Evolutionary conservation across 768 basidiomycete species (phyloP), one percentile per base, ranked within the genome.

Genomic region (Pisolithus microcarpus): DNA sequence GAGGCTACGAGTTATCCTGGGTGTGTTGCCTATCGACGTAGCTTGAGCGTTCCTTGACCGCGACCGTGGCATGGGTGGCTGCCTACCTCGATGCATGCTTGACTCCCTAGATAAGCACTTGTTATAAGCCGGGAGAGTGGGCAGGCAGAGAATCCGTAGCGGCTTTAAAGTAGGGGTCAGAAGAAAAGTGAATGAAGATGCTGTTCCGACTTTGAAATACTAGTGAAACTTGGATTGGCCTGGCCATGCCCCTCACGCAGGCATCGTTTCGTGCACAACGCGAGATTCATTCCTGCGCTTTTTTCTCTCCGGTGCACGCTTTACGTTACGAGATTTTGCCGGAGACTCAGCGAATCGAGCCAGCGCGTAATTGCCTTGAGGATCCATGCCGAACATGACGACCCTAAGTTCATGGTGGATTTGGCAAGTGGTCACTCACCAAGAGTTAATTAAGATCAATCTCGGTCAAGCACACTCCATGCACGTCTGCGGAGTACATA

Each of bases 361-460:
- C 65, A 66, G 65, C 63, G 66, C 65, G 59, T 68, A 68, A 57
- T 58, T 60, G 67, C 65, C 65, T 68, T 59, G 67, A 63, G 65
- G 65, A 54, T 34, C 56, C 57, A 56, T 63, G 59, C 60, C 57
- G 54, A 68, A 28, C 54, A 52, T 54, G 42, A 34, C 52, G 61
- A 66, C 65, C 65, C 66, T 68, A 60, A 58, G 48, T 24, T 37
- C 49, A 47, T 46, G 48, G 56, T 50, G 42, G 55, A 47, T 56
- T 60, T 62, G 49, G 62, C 53, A 58, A 54, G 56, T 24, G 51
- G 37, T 46, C 52, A 54, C 58, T 59, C 60, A 58, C 52, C 56
- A 51, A 19, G 49, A 61, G 64, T 52, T 61, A 66, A 65, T 65
- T 65, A 64, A 66, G 60, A 65, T 47, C 62, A 53, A 68, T 64